Evolutionary conservation across 768 basidiomycete genomes (phyloP), one percentile per base, ranked within the genome.

Genomic region (Coprinellus aureogranulatus): DNA sequence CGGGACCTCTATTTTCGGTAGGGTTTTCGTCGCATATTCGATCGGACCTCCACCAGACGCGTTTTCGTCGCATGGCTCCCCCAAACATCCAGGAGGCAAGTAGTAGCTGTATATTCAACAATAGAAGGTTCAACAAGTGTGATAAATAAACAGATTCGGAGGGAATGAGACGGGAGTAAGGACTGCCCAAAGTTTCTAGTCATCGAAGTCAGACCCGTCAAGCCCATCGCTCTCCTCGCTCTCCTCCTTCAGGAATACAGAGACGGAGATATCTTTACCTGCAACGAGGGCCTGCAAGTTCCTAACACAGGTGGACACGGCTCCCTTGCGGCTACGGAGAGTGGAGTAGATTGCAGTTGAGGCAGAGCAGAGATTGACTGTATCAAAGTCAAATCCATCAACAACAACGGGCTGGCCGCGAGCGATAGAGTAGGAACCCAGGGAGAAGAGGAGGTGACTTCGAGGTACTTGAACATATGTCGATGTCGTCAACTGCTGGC

Each of bases 401-500:
- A 44, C 41, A 6, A n/a, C 9, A 20, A 39, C 28, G 4, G 51
- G 37, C 37, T 39, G 37, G 25, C 28, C 51, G 30, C 25, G 31
- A 11, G 4, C 5, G 41, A 44, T 44, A 18, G 25, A 28, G 44
- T 31, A 59, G 3, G 41, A 25, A 11, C 55, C 59, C 10, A 62
- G 31, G 2, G 59, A 59, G 52, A 64, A 60, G 18, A 65, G 47
- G 47, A 64, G 28, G 31, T 64, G 59, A 18, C 56, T 61, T n/a
- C 55, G 59, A n/a, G 63, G 63, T 12, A 66, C 53, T 34, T 59
- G 64, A 22, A 65, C 39, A 61, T 60, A 57, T 22, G 61, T 57
- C 9, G 59, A 39, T 23, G 55, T 58, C 4, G 48, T 51, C 2
- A 65, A 57, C 14, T 28, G 12, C 41, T 16, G 40, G 31, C 61